A percentile compares a stretch with the other conserved stretches of the same genome.
These are phyloP conservation scores for Mangifera indica DNA, from an alignment of 345 rosid genomes.

Conservation along the genomic window DNA sequence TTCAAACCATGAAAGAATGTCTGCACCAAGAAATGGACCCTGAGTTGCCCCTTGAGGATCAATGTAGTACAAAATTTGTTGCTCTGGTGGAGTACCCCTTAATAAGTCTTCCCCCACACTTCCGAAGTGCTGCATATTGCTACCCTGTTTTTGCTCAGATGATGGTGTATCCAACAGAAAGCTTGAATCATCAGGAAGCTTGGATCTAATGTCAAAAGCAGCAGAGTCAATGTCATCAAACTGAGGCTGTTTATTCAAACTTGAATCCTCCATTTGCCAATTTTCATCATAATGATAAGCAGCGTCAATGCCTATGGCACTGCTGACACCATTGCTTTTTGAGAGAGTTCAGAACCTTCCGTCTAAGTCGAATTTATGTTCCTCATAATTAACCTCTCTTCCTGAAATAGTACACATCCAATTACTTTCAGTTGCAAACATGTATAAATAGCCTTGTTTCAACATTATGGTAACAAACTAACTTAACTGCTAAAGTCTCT, in stretches of 20 bases:
- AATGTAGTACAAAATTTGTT: conserved; percentile 62
- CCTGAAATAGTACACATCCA: conserved; percentile 21
- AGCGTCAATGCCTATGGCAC: conserved; percentile 23
- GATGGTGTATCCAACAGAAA: conserved; percentile 32
- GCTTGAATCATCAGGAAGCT: conserved; percentile 42
- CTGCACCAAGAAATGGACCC: no score
- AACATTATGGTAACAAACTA: neutral
- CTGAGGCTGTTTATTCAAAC: conserved; percentile 15
- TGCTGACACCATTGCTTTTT: conserved; percentile 15
- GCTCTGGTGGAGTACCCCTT: conserved; percentile 44
- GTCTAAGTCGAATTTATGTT: conserved; percentile 17
- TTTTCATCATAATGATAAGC: conserved; percentile 19
- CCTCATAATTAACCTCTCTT: conserved; percentile 25
- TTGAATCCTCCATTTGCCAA: conserved; percentile 26
- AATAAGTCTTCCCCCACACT: conserved; percentile 24
- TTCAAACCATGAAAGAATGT: no score
- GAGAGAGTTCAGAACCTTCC: neutral
- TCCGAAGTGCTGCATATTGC: conserved; percentile 17
- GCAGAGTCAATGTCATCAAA: conserved; percentile 16
- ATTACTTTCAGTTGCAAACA: neutral
- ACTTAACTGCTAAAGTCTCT: neutral
- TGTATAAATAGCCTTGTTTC: neutral
- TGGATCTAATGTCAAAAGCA: conserved; percentile 26
- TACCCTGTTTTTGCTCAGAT: conserved; percentile 25
- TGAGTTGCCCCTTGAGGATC: conserved; percentile 86